A percentile compares a stretch with the other conserved stretches of the same genome.
These are phyloP conservation scores for Fusarium cicatricum DNA, from an alignment of 2,329 filamentous ascomycete genomes.

Conservation along the genomic window DNA sequence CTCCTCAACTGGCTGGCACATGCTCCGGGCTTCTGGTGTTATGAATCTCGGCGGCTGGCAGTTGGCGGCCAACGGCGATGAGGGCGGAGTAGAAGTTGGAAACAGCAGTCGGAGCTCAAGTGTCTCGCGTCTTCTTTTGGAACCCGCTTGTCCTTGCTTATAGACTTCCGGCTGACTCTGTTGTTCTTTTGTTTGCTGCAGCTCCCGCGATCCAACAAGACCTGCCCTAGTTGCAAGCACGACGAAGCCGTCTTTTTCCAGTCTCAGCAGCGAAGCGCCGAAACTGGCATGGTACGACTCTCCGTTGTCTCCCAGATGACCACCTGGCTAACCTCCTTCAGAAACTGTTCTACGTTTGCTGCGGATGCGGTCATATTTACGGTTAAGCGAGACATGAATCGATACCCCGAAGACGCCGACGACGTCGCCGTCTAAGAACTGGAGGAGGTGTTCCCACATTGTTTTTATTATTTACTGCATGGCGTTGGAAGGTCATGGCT, in stretches of 20 bases:
- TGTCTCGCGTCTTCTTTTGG: slow-evolving; percentile 39
- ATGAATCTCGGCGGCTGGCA: slow-evolving; percentile 22
- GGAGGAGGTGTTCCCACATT: slow-evolving; percentile 25
- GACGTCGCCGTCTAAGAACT: slow-evolving; percentile 23
- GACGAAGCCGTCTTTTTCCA: slow-evolving; percentile 98
- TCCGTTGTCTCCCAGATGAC: not conserved
- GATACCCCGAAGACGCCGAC: slow-evolving; percentile 33
- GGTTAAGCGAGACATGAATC: slow-evolving; percentile 51
- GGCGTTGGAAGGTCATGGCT: slow-evolving; percentile 35
- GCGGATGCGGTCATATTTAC: slow-evolving; percentile 90
- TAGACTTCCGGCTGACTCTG: slow-evolving; percentile 54
- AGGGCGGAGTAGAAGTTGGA: slow-evolving; percentile 30
- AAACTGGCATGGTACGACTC: slow-evolving; percentile 92
- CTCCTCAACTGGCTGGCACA: slow-evolving; percentile 36
- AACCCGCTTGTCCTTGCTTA: slow-evolving; percentile 42
- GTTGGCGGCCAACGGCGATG: slow-evolving; percentile 29
- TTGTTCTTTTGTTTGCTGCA: slow-evolving; percentile 58
- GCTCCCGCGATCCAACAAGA: slow-evolving; percentile 89
- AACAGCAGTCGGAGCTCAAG: slow-evolving; percentile 38
- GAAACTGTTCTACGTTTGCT: slow-evolving; percentile 96
- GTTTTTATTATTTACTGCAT: slow-evolving; percentile 32
- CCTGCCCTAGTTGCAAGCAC: slow-evolving; percentile 85
- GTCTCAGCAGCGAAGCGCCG: slow-evolving; percentile 94
- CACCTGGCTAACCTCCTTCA: slow-evolving; percentile 46
- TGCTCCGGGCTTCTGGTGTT: slow-evolving; percentile 33